Base-by-base conservation (phyloP, 257 asterid genomes). In the Cordia subcordata region DNA sequence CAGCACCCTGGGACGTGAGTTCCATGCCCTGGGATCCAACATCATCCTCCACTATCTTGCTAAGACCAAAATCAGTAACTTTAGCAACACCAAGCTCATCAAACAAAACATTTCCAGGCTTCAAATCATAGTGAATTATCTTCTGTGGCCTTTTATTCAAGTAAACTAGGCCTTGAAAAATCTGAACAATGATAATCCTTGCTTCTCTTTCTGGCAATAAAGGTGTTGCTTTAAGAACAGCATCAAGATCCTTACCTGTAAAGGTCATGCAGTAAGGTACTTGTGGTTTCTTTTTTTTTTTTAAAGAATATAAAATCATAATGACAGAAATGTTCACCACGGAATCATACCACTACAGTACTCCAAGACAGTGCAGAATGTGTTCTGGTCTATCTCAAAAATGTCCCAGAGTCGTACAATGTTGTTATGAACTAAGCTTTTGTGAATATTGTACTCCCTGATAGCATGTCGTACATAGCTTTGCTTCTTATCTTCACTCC, bases 21-120 rank as follows among this genome's bases (percentile, higher is more conserved):
- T 93, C 99, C 99, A 93, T 93, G 69, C 99, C 99, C 72, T 85
- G 96, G 58, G 99, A 93, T 62, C 99, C 99, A 65, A 89, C 99
- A 77, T 89, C 81, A 62, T 86, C 94, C 81, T 89, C 99, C 61
- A 93, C 95, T 53, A 93, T 93, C 91, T 93, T 93, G 86, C 99
- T 93, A 67, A 89, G 97, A 66, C 99, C 99, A 69, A 93, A 93
- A 83, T 93, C 99, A 39, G 99, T 89, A 61, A 93, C 89, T 75
- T 89, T 89, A 68, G 99, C 96, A 66, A 81, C 67, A 40, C 94
- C 89, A 50, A 79, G 66, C 70, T 93, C 97, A 79, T 93, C 99
- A 68, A 93, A 93, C 13, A 93, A 68, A 72, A 93, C 97, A 75
- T 93, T 93, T 65, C 99, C 99, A 16, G 99, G 99, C 83, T 93